A percentile compares a stretch with the other conserved stretches of the same genome.
These are phyloP conservation scores for Claviceps monticola DNA, from an alignment of 2,329 filamentous ascomycete species.

Conservation along the genomic window DNA sequence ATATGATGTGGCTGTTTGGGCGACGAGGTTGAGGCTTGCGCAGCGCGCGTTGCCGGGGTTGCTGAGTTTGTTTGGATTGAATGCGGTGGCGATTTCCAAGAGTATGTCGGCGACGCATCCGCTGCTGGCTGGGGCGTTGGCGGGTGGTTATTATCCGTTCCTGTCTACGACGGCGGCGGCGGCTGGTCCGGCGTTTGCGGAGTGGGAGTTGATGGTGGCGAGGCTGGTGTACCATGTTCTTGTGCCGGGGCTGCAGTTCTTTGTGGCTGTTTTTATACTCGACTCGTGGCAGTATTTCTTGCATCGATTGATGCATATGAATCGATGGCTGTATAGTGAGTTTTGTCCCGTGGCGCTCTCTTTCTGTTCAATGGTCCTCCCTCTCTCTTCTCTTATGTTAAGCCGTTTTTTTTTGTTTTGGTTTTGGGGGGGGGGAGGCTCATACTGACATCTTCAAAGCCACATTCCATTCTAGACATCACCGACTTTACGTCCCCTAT, in stretches of 20 bases:
- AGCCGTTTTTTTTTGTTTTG: not conserved
- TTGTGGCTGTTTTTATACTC: conserved; percentile 58
- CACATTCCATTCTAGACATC: conserved; percentile 86
- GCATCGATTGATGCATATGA: conserved; percentile 92
- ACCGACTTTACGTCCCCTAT: conserved; percentile 94
- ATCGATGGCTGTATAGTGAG: conserved; percentile 92
- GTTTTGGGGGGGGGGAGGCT: conserved; percentile 8
- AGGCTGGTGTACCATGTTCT: conserved; percentile 66
- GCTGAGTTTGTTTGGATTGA: conserved; percentile 59
- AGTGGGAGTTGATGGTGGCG: conserved; percentile 67
- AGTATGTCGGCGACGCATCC: conserved; percentile 60
- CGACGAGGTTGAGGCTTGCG: conserved; percentile 62
- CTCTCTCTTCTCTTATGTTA: not conserved
- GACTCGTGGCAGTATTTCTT: conserved; percentile 99
- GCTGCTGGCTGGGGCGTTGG: conserved; percentile 58
- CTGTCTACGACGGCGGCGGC: conserved; percentile 45
- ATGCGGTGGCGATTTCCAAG: conserved; percentile 61
- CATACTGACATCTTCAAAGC: conserved; percentile 29
- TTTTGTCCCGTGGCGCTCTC: conserved; percentile 10
- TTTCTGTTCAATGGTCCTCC: not conserved
- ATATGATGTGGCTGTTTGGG: conserved; percentile 85
- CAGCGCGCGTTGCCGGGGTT: conserved; percentile 65
- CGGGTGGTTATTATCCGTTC: conserved; percentile 69
- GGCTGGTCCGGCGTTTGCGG: conserved; percentile 59
- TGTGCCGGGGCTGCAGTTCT: conserved; percentile 66